phyloP scores from a whole-genome alignment of 2,329 filamentous ascomycete species.

The Phialocephala sp. region DNA sequence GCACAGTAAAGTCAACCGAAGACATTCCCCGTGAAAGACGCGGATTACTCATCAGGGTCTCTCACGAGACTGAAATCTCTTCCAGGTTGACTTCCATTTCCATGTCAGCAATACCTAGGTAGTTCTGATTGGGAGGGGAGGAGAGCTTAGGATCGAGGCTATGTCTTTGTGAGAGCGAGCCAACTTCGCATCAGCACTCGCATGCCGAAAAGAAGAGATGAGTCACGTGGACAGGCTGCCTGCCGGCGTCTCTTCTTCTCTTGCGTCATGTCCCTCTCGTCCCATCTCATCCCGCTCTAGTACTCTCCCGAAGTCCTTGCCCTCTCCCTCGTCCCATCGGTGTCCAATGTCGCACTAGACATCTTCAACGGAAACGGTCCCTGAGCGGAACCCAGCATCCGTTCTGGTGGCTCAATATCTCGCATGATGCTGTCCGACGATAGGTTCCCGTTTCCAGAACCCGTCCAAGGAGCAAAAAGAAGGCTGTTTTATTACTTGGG shows the following conservation, averaged over 20 bases:
- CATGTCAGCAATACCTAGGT: too few species aligned
- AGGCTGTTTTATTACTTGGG: slow-evolving; percentile 33
- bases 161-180: not conserved
- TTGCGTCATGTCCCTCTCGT: not conserved
- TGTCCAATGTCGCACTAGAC: slow-evolving; percentile 8
- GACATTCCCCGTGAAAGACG: not conserved
- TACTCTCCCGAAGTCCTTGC: not conserved
- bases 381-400: slow-evolving; percentile 3
- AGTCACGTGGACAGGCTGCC: not conserved
- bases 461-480: slow-evolving; percentile 11
- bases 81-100: too few species aligned
- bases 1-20: not conserved
- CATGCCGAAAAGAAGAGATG: not conserved
- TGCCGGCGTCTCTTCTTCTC: slow-evolving; percentile 4
- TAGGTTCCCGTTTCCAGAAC: slow-evolving; percentile 13
- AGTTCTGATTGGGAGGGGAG: too few species aligned
- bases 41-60: slow-evolving; percentile 7
- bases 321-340: not conserved
- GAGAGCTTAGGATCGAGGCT: not conserved
- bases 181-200: not conserved
- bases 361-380: slow-evolving; percentile 1
- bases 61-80: too few species aligned
- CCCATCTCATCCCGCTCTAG: not conserved
- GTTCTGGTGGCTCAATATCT: slow-evolving; percentile 7
- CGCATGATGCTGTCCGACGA: slow-evolving; percentile 26